Conservation (phyloP, 2,329 filamentous ascomycete genomes). For the Colletotrichum sp. region DNA sequence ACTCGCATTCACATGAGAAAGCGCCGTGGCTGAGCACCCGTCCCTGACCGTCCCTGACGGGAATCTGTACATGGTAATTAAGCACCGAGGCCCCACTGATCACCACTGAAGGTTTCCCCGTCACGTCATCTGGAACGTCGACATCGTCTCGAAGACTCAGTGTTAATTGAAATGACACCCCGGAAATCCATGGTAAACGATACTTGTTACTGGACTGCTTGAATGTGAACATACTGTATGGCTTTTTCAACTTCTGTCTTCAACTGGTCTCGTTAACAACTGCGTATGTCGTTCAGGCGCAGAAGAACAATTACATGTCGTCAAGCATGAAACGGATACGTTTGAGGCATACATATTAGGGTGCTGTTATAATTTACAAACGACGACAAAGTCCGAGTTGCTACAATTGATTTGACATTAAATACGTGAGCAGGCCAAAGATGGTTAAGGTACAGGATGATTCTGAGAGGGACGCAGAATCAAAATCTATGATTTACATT, state of each 20-base stretch:
- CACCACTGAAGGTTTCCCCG: background rate
- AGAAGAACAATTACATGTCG: background rate
- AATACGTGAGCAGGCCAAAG: rapidly evolving
- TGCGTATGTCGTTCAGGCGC: background rate
- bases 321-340: background rate
- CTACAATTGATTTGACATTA: background rate
- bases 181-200: background rate
- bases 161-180: background rate
- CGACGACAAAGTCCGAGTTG: background rate
- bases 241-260: background rate
- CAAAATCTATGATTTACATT: background rate
- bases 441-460: background rate
- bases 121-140: background rate
- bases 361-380: rapidly evolving
- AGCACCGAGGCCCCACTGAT: background rate
- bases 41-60: background rate
- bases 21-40: background rate
- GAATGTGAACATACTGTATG: background rate
- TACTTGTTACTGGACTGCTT: no score
- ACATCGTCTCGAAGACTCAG: background rate
- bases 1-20: background rate
- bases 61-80: background rate
- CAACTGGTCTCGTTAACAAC: background rate
- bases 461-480: background rate
- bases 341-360: background rate